These are phyloP conservation scores for Cordyceps pruinosa DNA, from an alignment of 2,329 filamentous ascomycete species.

Conservation along the genomic window DNA sequence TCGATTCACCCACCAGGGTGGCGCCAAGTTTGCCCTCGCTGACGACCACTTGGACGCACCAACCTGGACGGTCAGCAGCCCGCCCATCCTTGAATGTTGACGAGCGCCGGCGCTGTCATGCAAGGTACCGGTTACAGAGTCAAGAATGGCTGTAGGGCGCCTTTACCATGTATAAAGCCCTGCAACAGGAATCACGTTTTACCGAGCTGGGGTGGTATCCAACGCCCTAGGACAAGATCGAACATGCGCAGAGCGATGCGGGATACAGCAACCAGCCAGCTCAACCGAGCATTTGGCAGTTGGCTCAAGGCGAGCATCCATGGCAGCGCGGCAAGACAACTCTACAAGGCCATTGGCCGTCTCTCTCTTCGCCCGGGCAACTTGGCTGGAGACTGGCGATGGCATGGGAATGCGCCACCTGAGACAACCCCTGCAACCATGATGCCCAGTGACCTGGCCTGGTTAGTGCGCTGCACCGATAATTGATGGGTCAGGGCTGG, in stretches of 20 bases:
- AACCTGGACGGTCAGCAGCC: not conserved
- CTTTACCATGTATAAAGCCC: conserved; percentile 4
- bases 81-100: not conserved
- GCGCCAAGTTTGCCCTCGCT: not conserved
- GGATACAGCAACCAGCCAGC: not conserved
- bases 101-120: not conserved
- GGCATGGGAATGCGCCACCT: not conserved
- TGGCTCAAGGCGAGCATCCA: not conserved
- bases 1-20: not conserved
- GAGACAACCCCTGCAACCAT: not conserved
- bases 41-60: not conserved
- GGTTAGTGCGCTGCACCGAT: not conserved
- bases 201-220: not conserved
- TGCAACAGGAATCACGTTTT: conserved; percentile 5
- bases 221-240: not conserved
- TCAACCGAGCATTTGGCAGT: too few relatives aligned
- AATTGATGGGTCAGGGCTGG: not conserved
- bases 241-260: not conserved
- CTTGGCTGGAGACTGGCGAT: not conserved
- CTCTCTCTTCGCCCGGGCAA: not conserved
- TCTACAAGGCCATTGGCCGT: not conserved
- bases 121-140: not conserved
- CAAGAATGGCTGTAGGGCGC: not conserved
- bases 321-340: not conserved
- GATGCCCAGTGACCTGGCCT: not conserved